Evolutionary conservation across 768 basidiomycete species (phyloP).

Genomic region (Tylopilus subfusipes): DNA sequence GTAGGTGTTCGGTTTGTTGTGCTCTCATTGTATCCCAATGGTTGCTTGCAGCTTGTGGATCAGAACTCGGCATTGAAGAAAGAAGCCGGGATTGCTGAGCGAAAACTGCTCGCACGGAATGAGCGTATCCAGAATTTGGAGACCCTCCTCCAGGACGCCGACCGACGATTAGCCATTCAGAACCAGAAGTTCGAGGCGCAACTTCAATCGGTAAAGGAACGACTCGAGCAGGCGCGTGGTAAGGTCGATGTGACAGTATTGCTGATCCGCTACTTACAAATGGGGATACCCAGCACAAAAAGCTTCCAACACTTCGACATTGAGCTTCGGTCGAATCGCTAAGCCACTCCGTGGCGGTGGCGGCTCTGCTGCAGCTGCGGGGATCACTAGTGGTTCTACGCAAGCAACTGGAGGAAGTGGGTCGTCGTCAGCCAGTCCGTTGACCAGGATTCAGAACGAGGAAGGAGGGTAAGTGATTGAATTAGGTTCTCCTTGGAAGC

Average conservation of each 20-base stretch:
- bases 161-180: slow-evolving; percentile 86
- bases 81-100: slow-evolving; percentile 94
- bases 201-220: slow-evolving; percentile 85
- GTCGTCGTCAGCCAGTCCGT: slow-evolving; percentile 56
- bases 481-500: slow-evolving; percentile 12
- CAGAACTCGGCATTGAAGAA: slow-evolving; percentile 97
- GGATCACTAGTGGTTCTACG: slow-evolving; percentile 37
- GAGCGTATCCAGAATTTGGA: slow-evolving; percentile 98
- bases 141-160: slow-evolving; percentile 86
- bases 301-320: slow-evolving; percentile 59
- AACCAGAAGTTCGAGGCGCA: slow-evolving; percentile 96
- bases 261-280: slow-evolving; percentile 19
- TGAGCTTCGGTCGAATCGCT: slow-evolving; percentile 92
- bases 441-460: slow-evolving; percentile 76
- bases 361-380: slow-evolving; percentile 46
- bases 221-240: slow-evolving; percentile 92
- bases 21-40: slow-evolving; percentile 5
- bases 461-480: slow-evolving; percentile 58
- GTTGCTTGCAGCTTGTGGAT: slow-evolving; percentile 77
- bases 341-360: slow-evolving; percentile 96
- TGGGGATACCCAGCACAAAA: slow-evolving; percentile 62
- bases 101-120: slow-evolving; percentile 92
- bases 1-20: slow-evolving; percentile 38
- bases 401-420: slow-evolving; percentile 41
- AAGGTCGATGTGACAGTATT: slow-evolving; percentile 28